Evolutionary conservation across 257 asterid genomes (phyloP).

Genomic region (Ilex asprella): DNA sequence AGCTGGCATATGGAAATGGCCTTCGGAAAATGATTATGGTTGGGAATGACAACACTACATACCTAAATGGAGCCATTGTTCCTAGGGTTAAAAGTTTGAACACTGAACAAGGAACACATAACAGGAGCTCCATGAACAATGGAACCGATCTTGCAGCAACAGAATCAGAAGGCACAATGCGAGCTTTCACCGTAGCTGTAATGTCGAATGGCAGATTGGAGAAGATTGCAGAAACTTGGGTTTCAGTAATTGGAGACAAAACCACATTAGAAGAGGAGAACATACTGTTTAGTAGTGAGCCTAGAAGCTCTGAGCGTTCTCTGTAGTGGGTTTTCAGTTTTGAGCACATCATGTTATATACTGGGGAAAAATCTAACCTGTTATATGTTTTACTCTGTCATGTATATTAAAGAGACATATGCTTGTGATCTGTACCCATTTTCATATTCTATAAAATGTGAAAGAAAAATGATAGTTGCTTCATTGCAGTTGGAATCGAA

Average conservation of each 20-base stretch:
- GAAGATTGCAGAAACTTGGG: slow-evolving; percentile 78
- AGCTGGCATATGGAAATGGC: slow-evolving; percentile 58
- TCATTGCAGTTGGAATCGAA: too few relatives aligned
- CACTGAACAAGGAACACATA: slow-evolving; percentile 20
- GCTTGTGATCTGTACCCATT: neutral
- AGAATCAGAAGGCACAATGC: slow-evolving; percentile 38
- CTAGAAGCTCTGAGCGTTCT: slow-evolving; percentile 5
- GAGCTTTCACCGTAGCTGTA: slow-evolving; percentile 74
- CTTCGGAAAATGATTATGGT: slow-evolving; percentile 74
- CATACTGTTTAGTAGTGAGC: slow-evolving; percentile 29
- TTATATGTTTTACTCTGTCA: too few relatives aligned
- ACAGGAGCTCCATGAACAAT: slow-evolving; percentile 9
- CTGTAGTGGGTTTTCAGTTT: neutral
- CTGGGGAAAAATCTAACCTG: too few relatives aligned
- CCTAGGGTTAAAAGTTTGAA: slow-evolving; percentile 52
- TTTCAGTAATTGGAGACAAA: slow-evolving; percentile 52
- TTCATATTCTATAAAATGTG: neutral
- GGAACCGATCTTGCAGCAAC: slow-evolving; percentile 18
- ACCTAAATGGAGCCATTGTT: slow-evolving; percentile 82
- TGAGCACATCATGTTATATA: neutral
- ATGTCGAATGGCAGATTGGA: slow-evolving; percentile 45
- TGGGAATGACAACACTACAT: slow-evolving; percentile 52
- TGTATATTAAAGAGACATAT: neutral
- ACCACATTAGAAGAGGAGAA: slow-evolving; percentile 42
- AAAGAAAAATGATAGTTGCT: too few relatives aligned